These are phyloP conservation scores for Urochloa ruziziensis DNA, from an alignment of 176 grass and related monocot species.

Conservation along the genomic window DNA sequence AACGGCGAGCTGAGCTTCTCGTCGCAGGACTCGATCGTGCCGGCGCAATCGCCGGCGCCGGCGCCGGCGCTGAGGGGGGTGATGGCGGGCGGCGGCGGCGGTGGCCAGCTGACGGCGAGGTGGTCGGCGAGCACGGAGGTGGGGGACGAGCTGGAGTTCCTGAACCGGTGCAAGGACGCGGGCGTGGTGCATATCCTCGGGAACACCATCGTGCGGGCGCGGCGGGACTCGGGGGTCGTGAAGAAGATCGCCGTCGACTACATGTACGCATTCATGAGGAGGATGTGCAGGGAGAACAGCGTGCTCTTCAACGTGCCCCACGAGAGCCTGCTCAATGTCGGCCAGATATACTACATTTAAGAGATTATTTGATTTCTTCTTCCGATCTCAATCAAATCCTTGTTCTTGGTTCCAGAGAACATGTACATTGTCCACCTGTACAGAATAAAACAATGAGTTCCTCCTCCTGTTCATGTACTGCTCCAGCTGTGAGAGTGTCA, in stretches of 20 bases:
- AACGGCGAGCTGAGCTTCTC: slow-evolving; percentile 59
- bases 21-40: slow-evolving; percentile 67
- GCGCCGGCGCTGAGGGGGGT: not conserved
- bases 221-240: slow-evolving; percentile 64
- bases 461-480: not conserved
- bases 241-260: slow-evolving; percentile 82
- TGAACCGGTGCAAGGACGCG: slow-evolving; percentile 85
- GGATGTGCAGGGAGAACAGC: slow-evolving; percentile 93
- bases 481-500: too few species aligned
- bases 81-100: not conserved
- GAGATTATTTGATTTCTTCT: not conserved
- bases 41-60: slow-evolving; percentile 39
- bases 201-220: slow-evolving; percentile 82
- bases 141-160: slow-evolving; percentile 76
- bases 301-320: slow-evolving; percentile 91
- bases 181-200: slow-evolving; percentile 97
- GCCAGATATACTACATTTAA: slow-evolving; percentile 88
- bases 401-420: not conserved
- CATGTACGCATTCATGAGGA: slow-evolving; percentile 88
- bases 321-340: slow-evolving; percentile 91
- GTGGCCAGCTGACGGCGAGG: not conserved
- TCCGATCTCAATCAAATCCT: not conserved
- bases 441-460: not conserved
- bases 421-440: not conserved
- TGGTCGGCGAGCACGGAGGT: slow-evolving; percentile 42